phyloP scores from a whole-genome alignment of 1,284 basidiomycete genomes.

The Marasmius fiardii region DNA sequence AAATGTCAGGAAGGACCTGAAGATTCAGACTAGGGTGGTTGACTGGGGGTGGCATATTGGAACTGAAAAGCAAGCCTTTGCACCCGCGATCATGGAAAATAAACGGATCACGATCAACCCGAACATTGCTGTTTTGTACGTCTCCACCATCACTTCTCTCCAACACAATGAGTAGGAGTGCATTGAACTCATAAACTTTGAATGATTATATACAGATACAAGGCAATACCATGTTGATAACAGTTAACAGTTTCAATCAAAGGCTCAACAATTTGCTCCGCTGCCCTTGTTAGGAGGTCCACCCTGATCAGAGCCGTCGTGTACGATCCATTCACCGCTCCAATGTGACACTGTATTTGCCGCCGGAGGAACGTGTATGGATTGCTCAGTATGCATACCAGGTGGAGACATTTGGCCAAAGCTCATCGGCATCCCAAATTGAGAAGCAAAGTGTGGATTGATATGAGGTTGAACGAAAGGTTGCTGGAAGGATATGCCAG shows the following conservation, averaged over 20 bases:
- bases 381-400: slow-evolving; percentile 6
- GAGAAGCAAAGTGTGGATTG: slow-evolving; percentile 63
- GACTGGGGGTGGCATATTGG: slow-evolving; percentile 48
- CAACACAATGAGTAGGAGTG: too few relatives aligned
- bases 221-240: too few relatives aligned
- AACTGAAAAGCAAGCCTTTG: not conserved
- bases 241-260: too few relatives aligned
- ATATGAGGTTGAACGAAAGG: slow-evolving; percentile 74
- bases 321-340: not conserved
- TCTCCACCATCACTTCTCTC: too few relatives aligned
- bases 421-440: slow-evolving; percentile 7
- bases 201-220: too few relatives aligned
- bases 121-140: not conserved
- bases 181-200: too few relatives aligned
- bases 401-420: not conserved
- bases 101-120: not conserved
- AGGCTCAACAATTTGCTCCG: too few relatives aligned
- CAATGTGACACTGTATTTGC: not conserved
- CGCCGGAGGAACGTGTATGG: not conserved
- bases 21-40: slow-evolving; percentile 46
- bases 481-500: slow-evolving; percentile 26
- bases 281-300: not conserved
- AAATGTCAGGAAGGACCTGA: slow-evolving; percentile 48
- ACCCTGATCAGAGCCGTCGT: not conserved
- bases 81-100: not conserved